Evolutionary conservation across 805 yeast genomes (phyloP).

Genomic region (Schizosaccharomyces lindneri): DNA sequence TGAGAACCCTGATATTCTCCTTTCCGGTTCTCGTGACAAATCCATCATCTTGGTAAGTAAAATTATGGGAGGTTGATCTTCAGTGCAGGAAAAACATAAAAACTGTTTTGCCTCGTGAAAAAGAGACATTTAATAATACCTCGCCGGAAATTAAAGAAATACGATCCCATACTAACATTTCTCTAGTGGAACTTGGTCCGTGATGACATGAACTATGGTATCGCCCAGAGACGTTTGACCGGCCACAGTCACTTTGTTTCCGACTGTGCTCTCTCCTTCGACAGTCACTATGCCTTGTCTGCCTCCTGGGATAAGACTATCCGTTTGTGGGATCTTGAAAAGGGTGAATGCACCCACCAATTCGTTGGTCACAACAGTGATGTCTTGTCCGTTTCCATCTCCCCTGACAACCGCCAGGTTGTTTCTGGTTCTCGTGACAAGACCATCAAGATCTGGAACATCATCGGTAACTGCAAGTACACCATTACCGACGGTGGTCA

Average conservation of each 20-base stretch:
- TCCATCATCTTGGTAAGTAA: slow-evolving; percentile 34
- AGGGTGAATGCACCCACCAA: slow-evolving; percentile 83
- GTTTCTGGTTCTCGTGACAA: slow-evolving; percentile 98
- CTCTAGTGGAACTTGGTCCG: slow-evolving; percentile 22
- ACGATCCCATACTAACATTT: background rate
- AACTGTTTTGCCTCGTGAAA: no score
- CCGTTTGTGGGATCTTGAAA: slow-evolving; percentile 90
- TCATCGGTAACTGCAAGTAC: slow-evolving; percentile 88
- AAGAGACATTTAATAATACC: background rate
- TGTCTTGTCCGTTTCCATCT: slow-evolving; percentile 88
- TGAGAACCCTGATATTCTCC: slow-evolving; percentile 90
- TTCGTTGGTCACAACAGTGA: slow-evolving; percentile 96
- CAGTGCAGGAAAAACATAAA: background rate
- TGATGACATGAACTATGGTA: slow-evolving; percentile 93
- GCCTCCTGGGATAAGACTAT: slow-evolving; percentile 99
- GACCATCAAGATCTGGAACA: slow-evolving; percentile 98
- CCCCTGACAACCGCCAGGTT: slow-evolving; percentile 89
- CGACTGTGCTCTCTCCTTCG: slow-evolving; percentile 93
- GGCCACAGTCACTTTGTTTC: slow-evolving; percentile 99
- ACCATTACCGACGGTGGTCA: slow-evolving; percentile 62
- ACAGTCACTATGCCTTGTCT: slow-evolving; percentile 91
- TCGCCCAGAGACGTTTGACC: slow-evolving; percentile 84
- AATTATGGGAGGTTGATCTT: background rate
- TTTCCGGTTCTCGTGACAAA: slow-evolving; percentile 98
- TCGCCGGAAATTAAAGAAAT: background rate